Evolutionary conservation across 371 early-diverging fungal species (phyloP).

Genomic region (Rhizomucor miehei): DNA sequence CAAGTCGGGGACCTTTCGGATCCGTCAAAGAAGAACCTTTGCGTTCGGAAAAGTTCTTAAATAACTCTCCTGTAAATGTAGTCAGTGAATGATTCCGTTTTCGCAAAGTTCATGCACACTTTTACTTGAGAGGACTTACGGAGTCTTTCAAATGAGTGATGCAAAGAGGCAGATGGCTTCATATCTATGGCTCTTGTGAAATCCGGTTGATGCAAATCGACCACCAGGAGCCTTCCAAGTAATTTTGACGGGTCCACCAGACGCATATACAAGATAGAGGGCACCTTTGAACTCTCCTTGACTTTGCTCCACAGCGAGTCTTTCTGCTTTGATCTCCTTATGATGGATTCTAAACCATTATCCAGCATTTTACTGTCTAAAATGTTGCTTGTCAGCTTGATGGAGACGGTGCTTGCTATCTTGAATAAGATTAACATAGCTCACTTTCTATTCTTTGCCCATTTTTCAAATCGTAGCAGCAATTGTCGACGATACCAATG

Average conservation of each 20-base stretch:
- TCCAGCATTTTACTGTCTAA: slow-evolving; percentile 6
- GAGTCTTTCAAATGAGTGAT: slow-evolving; percentile 13
- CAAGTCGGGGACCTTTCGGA: neutral
- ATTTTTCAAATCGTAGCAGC: slow-evolving; percentile 9
- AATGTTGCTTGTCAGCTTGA: neutral
- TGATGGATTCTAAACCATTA: slow-evolving; percentile 3
- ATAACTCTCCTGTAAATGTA: neutral
- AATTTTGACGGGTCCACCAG: slow-evolving; percentile 14
- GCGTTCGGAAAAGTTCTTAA: neutral
- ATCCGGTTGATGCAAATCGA: slow-evolving; percentile 9
- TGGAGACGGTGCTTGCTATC: neutral
- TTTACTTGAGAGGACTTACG: slow-evolving; percentile 11
- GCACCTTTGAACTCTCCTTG: neutral
- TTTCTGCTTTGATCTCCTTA: slow-evolving; percentile 5
- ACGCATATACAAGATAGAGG: slow-evolving; percentile 9
- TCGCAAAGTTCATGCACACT: too few relatives aligned
- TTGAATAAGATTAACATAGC: neutral
- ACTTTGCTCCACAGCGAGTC: slow-evolving; percentile 10
- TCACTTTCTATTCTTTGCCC: slow-evolving; percentile 9
- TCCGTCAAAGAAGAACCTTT: neutral
- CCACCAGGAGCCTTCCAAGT: slow-evolving; percentile 11
- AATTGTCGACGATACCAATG: slow-evolving; percentile 12
- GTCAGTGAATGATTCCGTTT: too few relatives aligned
- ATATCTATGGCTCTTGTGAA: neutral
- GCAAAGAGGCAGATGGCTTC: slow-evolving; percentile 1